Percentiles rank a stretch among this genome's conserved stretches.
Evolutionary conservation across 495 filamentous ascomycete genomes (phyloP).

Genomic region (Chaetomidium leptoderma): DNA sequence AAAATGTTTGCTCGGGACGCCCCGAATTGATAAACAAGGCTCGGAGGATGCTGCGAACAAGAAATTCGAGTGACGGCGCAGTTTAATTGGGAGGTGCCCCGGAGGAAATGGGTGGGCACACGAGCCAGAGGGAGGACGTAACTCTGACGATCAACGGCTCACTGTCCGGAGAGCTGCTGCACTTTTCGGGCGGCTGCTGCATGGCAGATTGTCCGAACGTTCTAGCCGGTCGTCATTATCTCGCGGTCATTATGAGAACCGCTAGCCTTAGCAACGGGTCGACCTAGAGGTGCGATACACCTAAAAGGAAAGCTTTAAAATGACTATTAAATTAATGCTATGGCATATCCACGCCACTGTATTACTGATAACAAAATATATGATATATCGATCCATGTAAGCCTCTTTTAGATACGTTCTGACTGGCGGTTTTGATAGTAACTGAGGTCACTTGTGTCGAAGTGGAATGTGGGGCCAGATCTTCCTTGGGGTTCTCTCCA

Average conservation of each 20-base stretch:
- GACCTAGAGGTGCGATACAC: too few relatives aligned
- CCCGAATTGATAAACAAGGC: conserved; percentile 18
- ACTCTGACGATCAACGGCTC: conserved; percentile 34
- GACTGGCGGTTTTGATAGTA: not conserved
- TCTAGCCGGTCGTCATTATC: conserved; percentile 21
- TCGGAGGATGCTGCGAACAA: not conserved
- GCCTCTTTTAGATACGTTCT: too few relatives aligned
- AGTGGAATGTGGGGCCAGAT: not conserved
- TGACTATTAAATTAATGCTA: too few relatives aligned
- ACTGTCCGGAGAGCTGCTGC: conserved; percentile 13
- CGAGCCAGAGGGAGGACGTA: conserved; percentile 17
- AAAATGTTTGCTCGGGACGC: conserved; percentile 17
- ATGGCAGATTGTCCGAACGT: conserved; percentile 15
- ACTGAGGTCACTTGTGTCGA: not conserved
- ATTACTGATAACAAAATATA: too few relatives aligned
- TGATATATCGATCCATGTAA: too few relatives aligned
- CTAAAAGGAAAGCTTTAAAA: too few relatives aligned
- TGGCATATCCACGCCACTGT: too few relatives aligned
- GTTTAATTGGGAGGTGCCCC: conserved; percentile 6
- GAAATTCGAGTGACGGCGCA: not conserved
- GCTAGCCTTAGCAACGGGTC: too few relatives aligned
- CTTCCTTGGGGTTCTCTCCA: not conserved
- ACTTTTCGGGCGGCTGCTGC: conserved; percentile 16
- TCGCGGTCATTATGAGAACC: too few relatives aligned
- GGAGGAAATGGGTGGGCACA: conserved; percentile 17